Evolutionary conservation across 306 rosid genomes (phyloP).

Genomic region (Corylus avellana): DNA sequence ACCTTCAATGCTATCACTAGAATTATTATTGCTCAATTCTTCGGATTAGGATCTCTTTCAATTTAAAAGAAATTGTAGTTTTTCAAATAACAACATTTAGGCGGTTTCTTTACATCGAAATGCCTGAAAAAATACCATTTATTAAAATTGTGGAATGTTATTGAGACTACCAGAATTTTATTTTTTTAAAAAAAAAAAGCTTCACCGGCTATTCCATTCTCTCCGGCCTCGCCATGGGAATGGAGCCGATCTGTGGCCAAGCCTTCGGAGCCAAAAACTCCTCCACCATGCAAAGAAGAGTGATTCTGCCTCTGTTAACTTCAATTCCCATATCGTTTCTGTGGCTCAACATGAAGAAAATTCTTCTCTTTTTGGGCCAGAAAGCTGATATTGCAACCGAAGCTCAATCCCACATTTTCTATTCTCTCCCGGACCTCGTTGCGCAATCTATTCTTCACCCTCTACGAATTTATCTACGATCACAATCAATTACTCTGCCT

Average conservation of each 20-base stretch:
- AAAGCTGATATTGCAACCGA: conserved; percentile 51
- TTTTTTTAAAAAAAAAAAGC: too few relatives aligned
- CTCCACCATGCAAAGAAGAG: conserved; percentile 64
- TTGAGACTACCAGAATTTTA: too few relatives aligned
- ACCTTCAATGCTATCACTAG: too few relatives aligned
- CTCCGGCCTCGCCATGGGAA: conserved; percentile 89
- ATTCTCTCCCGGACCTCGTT: conserved; percentile 77
- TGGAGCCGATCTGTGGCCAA: conserved; percentile 96
- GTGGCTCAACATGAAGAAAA: conserved; percentile 71
- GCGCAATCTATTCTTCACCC: conserved; percentile 79
- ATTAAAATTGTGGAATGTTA: too few relatives aligned
- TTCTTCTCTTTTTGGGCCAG: conserved; percentile 67
- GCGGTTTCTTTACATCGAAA: too few relatives aligned
- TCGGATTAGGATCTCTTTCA: too few relatives aligned
- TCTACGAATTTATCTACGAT: conserved; percentile 67
- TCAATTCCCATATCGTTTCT: conserved; percentile 54
- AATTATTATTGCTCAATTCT: too few relatives aligned
- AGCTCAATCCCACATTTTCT: conserved; percentile 73
- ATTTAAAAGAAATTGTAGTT: too few relatives aligned
- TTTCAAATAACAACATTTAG: too few relatives aligned
- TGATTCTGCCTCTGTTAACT: conserved; percentile 59
- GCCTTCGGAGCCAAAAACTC: conserved; percentile 88
- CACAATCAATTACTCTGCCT: conserved; percentile 79
- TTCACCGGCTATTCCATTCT: conserved; percentile 81
- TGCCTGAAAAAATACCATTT: too few relatives aligned